Base-by-base conservation (phyloP, 805 yeast species). In the Metschnikowia peoriensis region DNA sequence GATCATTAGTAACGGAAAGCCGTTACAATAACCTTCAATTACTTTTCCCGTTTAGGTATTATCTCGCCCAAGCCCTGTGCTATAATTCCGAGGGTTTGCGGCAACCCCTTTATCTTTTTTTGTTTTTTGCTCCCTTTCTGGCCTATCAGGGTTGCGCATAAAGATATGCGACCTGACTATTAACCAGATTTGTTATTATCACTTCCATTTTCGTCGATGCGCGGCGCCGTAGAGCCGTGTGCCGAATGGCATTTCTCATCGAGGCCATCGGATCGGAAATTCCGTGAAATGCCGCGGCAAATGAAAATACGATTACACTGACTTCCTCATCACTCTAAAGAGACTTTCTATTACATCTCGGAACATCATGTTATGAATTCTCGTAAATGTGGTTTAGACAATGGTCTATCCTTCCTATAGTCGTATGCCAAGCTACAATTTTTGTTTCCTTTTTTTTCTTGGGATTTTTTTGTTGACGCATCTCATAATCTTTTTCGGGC, bases 171-270 rank as follows among this genome's bases (percentile, higher is more conserved):
- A 4, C 40, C 35, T 29, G 42, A 41, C 34, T 29, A 32, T 39
- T 29, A 44, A 9, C 38, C 38, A 27, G 38, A 38, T 16, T 37
- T 48, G 51, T 48, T 48, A 38, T 48, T 42, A 29, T 42, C 6
- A 12, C 22, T 38, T 38, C 51, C 51, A 22, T 42, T 48, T 48
- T 48, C 32, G 43, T 37, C 51, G 38, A 41, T 16, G 17, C n/a
- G 40, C 41, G 32, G 45, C 11, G 37, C 45, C 45, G 37, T 29
- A 35, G n/a, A 32, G 47, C 32, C 47, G 35, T 28, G 34, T 37
- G 34, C 47, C 40, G 47, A 37, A 41, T 28, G 22, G 40, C 28
- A 16, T 6, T 40, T 40, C 28, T 38, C 15, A n/a, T 6, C 27
- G 41, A 28, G 34, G 10, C 12, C 35, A 32, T 32, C 35, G 35